Evolutionary conservation across 2,329 filamentous ascomycete genomes (phyloP).

Genomic region (Coniella vitis): DNA sequence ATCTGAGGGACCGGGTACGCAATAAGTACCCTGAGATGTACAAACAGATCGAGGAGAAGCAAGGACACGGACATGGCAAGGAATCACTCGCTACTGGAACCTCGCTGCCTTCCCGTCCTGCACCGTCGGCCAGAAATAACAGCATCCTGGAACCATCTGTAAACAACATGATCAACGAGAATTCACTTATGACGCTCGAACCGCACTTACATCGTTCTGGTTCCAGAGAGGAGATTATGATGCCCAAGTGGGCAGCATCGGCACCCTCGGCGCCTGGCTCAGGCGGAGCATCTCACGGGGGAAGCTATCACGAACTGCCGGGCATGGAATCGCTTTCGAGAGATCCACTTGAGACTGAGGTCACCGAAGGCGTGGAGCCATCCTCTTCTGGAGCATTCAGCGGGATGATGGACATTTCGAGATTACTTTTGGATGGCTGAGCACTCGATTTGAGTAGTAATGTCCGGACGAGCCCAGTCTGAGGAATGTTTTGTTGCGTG

Average conservation of each 20-base stretch:
- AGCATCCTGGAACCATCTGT: slow-evolving; percentile 45
- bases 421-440: slow-evolving; percentile 44
- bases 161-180: slow-evolving; percentile 39
- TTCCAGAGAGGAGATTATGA: slow-evolving; percentile 39
- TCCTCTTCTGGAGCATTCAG: slow-evolving; percentile 27
- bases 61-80: slow-evolving; percentile 40
- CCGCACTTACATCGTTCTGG: slow-evolving; percentile 33
- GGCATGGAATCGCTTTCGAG: slow-evolving; percentile 11
- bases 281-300: background rate
- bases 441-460: background rate
- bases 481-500: background rate
- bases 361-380: slow-evolving; percentile 23
- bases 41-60: slow-evolving; percentile 48
- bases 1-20: slow-evolving; percentile 55
- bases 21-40: slow-evolving; percentile 58
- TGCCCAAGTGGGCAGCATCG: slow-evolving; percentile 32
- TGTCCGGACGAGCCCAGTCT: background rate
- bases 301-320: slow-evolving; percentile 9
- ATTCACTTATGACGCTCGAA: slow-evolving; percentile 34
- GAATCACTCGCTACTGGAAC: slow-evolving; percentile 23
- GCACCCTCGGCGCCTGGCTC: slow-evolving; percentile 2
- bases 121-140: slow-evolving; percentile 30
- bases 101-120: slow-evolving; percentile 3
- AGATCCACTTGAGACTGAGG: slow-evolving; percentile 12
- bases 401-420: slow-evolving; percentile 56